Evolutionary conservation across 306 rosid species (phyloP), one percentile per base, ranked within the genome.

Genomic region (Lathyrus tuberosus): DNA sequence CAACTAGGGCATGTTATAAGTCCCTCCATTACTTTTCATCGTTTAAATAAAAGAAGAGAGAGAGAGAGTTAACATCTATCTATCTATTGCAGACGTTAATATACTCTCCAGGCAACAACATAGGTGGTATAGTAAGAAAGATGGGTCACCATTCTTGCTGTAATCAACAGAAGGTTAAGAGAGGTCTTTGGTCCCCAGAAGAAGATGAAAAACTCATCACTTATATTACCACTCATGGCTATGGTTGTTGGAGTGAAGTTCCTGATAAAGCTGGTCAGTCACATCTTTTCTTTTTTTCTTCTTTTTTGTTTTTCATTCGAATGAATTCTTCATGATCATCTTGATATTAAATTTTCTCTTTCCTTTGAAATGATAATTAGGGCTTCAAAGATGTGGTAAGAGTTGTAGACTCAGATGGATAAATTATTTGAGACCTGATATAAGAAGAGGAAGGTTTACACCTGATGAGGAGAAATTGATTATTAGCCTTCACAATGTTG

Each of bases 111-210:
- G 49, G 17, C 17, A 44, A 6, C 40, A 35, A 7, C 10, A 35
- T 35, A 35, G 40, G 40, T 35, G 37, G 30, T 26, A 33, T 33
- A 12, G 46, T 3, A 9, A 53, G 42, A 42, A 35, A 16, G 11
- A 47, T 93, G 98, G 98, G 98, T 20, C 98, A 90, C 71, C 98
- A 90, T 76, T 86, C 97, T 37, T 93, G 98, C 85, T 93, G 98
- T 82, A 93, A 93, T 74, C 97, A 93, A 65, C 97, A 90, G 86
- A 93, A 93, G 82, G 98, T 93, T 62, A 93, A 93, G 89, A 84
- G 97, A 81, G 98, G 97, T 10, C 97, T 93, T 48, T 93, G 98
- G 98, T 93, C 97, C 5, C 98, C 98, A 0, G 97, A 90, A 56
- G 98, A 93, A 75, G 98, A 93, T 47, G 96, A 93, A 74, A 93